Percentiles rank a stretch among this genome's conserved stretches.
These are phyloP conservation scores for Vachellia collinsii DNA, from an alignment of 306 rosid genomes.

Conservation along the genomic window DNA sequence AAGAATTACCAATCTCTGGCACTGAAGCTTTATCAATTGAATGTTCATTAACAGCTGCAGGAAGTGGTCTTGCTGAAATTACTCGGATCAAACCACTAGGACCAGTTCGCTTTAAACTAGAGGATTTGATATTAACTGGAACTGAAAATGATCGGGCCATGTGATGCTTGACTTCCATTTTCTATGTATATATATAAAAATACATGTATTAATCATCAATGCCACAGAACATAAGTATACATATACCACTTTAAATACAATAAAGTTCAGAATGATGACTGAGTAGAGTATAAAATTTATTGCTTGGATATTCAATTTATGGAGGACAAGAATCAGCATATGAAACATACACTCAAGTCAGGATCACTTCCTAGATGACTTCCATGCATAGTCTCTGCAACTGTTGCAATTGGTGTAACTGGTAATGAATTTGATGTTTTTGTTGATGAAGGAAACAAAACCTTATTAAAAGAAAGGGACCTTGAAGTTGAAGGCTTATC, in stretches of 20 bases:
- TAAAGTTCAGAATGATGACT: background rate
- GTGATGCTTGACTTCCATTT: constrained; percentile 52
- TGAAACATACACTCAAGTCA: constrained; percentile 55
- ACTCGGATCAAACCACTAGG: constrained; percentile 75
- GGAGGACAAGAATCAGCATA: constrained; percentile 21
- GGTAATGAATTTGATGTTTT: constrained; percentile 72
- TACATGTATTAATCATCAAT: constrained; percentile 36
- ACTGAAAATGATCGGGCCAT: constrained; percentile 83
- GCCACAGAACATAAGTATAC: constrained; percentile 18
- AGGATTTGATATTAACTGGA: constrained; percentile 60
- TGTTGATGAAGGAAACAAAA: constrained; percentile 53
- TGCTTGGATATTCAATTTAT: constrained; percentile 10
- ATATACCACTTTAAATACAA: background rate
- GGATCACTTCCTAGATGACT: constrained; percentile 45
- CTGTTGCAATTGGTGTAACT: constrained; percentile 67
- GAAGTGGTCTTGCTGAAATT: constrained; percentile 62
- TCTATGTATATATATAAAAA: constrained; percentile 40
- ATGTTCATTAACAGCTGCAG: constrained; percentile 44
- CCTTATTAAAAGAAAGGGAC: constrained; percentile 70
- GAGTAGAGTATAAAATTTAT: constrained; percentile 16
- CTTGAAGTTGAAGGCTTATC: constrained; percentile 64
- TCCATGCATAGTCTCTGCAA: constrained; percentile 43
- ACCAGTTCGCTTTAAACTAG: constrained; percentile 56
- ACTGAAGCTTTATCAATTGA: constrained; percentile 46
- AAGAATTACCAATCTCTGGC: constrained; percentile 59